These are phyloP conservation scores for Cucurbita moschata DNA, from an alignment of 306 rosid species.

Conservation along the genomic window DNA sequence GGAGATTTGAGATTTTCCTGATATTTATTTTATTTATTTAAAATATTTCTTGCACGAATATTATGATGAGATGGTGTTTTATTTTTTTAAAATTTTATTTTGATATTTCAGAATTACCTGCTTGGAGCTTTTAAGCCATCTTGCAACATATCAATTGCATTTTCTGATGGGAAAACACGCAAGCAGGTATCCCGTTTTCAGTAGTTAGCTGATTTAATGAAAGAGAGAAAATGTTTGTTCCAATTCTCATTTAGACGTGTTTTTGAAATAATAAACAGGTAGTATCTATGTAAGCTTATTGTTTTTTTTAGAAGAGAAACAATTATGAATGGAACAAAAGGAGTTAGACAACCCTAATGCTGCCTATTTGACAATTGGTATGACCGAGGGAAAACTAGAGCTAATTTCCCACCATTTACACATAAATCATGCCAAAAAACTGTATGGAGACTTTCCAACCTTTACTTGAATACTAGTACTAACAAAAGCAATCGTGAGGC, in stretches of 20 bases:
- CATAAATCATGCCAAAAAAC: too few species aligned
- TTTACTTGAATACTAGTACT: too few species aligned
- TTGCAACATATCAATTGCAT: conserved; percentile 61
- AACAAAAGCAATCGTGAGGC: too few species aligned
- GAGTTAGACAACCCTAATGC: background rate
- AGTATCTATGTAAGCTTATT: background rate
- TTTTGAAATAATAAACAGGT: background rate
- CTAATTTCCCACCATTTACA: too few species aligned
- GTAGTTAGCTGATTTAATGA: background rate
- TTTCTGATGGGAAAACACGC: conserved; percentile 77
- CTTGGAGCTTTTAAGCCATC: conserved; percentile 99
- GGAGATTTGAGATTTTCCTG: background rate
- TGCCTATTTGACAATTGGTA: too few species aligned
- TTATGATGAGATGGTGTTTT: background rate
- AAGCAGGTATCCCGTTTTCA: conserved; percentile 52
- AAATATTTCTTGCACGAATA: background rate
- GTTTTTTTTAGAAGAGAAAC: background rate
- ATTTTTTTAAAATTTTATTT: background rate
- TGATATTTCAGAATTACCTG: conserved; percentile 56
- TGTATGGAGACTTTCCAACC: too few species aligned
- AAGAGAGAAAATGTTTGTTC: background rate
- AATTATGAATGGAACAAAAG: background rate
- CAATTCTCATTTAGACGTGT: background rate
- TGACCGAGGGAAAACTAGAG: too few species aligned
- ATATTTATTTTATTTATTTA: background rate